phyloP scores from a whole-genome alignment of 768 basidiomycete species.

The Trametes coccinea region DNA sequence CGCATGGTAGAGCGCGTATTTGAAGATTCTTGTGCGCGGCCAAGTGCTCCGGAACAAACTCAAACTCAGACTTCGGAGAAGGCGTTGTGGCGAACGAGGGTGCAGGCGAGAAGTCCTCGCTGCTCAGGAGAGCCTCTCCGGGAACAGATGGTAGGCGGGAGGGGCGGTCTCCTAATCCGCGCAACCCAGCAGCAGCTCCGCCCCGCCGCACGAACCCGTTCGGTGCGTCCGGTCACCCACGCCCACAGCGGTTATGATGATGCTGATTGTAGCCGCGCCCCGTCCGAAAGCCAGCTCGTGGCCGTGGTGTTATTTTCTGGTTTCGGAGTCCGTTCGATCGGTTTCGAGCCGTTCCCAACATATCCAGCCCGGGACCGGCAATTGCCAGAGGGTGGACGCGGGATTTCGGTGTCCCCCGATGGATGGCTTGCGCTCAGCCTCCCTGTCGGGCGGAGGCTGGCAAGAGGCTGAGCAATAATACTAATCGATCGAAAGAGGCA shows the following conservation, averaged over 20 bases:
- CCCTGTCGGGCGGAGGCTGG: conserved; percentile 6
- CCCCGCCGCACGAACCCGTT: not conserved
- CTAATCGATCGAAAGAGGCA: conserved; percentile 31
- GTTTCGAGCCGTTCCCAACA: conserved; percentile 11
- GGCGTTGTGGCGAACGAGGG: not conserved
- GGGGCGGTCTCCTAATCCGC: not conserved
- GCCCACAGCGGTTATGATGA: not conserved
- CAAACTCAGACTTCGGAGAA: conserved; percentile 1
- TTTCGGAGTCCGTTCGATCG: conserved; percentile 3
- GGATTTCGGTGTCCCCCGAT: conserved; percentile 4
- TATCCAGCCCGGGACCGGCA: conserved; percentile 7
- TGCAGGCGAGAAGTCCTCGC: not conserved
- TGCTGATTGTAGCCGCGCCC: not conserved
- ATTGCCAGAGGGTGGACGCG: conserved; percentile 7
- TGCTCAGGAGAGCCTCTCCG: not conserved
- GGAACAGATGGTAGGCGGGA: not conserved
- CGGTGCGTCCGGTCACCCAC: not conserved
- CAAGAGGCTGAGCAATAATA: conserved; percentile 25
- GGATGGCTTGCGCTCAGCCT: not conserved
- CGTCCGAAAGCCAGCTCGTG: not conserved
- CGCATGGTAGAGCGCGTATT: not conserved
- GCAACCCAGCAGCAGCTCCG: not conserved
- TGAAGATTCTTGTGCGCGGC: not conserved
- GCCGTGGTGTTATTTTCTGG: not conserved
- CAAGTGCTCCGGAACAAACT: conserved; percentile 8